A percentile compares a stretch with the other conserved stretches of the same genome.
phyloP scores from a whole-genome alignment of 257 asterid species.

The Linaria vulgaris region DNA sequence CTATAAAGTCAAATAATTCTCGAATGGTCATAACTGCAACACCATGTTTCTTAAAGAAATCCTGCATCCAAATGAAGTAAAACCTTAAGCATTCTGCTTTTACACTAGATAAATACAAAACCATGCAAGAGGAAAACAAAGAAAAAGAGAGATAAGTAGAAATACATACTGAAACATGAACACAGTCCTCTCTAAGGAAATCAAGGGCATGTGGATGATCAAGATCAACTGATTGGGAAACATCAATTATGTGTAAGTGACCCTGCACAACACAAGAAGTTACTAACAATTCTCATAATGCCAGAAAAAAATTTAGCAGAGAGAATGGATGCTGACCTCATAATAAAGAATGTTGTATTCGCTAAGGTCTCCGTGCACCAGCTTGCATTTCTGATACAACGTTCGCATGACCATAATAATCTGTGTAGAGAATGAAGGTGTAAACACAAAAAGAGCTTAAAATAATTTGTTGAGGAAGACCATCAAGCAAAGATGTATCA shows the following conservation, averaged over 20 bases:
- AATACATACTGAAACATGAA: constrained; percentile 75
- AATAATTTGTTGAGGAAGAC: not conserved
- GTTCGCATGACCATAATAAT: constrained; percentile 77
- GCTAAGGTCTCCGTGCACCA: constrained; percentile 95
- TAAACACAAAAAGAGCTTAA: constrained; percentile 2
- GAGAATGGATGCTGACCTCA: constrained; percentile 52
- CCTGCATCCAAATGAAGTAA: constrained; percentile 45
- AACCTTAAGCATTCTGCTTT: constrained; percentile 11
- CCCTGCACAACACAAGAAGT: constrained; percentile 48
- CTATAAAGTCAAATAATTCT: constrained; percentile 86
- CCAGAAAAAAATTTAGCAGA: not conserved
- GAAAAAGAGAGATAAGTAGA: not conserved
- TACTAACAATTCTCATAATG: constrained; percentile 4
- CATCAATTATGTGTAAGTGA: constrained; percentile 88
- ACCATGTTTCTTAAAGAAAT: constrained; percentile 82
- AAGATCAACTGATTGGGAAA: constrained; percentile 94
- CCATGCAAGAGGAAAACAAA: not conserved
- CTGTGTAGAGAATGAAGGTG: constrained; percentile 35
- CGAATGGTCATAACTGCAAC: constrained; percentile 90
- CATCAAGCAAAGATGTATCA: not conserved
- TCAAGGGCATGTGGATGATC: constrained; percentile 96
- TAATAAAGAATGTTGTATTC: constrained; percentile 87
- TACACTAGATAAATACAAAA: not conserved
- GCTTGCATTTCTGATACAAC: constrained; percentile 89
- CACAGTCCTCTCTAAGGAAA: constrained; percentile 86